phyloP scores from a whole-genome alignment of 1,139 yeast genomes.

The Pneumocystis jirovecii region DNA sequence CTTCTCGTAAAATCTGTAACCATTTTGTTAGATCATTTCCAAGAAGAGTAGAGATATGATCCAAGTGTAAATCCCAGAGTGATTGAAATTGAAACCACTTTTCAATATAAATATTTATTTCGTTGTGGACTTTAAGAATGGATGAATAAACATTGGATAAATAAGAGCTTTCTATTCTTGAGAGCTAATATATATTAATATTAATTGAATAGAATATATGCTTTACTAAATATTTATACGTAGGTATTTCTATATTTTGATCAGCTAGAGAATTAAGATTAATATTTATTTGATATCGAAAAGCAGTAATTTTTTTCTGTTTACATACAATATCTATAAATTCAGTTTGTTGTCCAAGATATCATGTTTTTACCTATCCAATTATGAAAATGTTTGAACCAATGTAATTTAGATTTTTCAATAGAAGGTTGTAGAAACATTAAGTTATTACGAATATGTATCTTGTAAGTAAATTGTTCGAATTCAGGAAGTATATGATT shows the following conservation, averaged over 20 bases:
- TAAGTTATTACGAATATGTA: conserved; percentile 32
- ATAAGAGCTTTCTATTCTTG: conserved; percentile 1
- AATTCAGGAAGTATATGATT: background rate
- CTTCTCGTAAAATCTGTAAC: conserved; percentile 34
- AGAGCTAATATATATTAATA: background rate
- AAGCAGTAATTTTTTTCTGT: conserved; percentile 21
- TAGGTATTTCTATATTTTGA: background rate
- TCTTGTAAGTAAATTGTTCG: conserved; percentile 22
- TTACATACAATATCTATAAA: conserved; percentile 15
- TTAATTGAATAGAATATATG: background rate
- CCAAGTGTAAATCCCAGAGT: conserved; percentile 41
- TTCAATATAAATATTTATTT: conserved; percentile 27
- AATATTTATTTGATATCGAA: conserved; percentile 22
- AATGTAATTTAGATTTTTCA: conserved; percentile 24
- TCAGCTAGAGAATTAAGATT: background rate
- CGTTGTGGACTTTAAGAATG: conserved; percentile 18
- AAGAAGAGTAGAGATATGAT: conserved; percentile 23
- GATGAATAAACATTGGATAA: conserved; percentile 14
- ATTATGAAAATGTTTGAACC: conserved; percentile 23
- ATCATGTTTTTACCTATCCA: conserved; percentile 13
- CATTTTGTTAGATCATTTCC: conserved; percentile 32
- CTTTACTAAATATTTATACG: conserved; percentile 6
- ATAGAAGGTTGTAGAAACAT: conserved; percentile 33
- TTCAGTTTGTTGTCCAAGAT: background rate
- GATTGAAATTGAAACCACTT: conserved; percentile 46